A percentile compares a stretch with the other conserved stretches of the same genome.
Conservation (phyloP, 75 land plant genomes). For the Ceratopteris richardii region DNA sequence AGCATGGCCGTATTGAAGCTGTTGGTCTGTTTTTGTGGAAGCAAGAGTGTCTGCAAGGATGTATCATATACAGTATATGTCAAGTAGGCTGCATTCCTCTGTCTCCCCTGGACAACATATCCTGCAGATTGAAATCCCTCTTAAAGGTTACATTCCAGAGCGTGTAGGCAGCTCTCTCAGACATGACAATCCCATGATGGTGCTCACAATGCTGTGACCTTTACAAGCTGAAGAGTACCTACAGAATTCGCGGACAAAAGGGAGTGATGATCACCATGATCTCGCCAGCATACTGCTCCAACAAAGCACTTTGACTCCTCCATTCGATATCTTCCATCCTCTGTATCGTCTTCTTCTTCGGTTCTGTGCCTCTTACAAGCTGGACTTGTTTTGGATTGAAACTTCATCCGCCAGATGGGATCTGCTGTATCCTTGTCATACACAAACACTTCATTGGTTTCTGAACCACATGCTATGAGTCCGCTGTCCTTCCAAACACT, state of each 20-base stretch:
- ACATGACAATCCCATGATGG: too few relatives aligned
- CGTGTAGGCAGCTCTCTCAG: too few relatives aligned
- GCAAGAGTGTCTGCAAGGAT: too few relatives aligned
- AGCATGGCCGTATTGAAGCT: too few relatives aligned
- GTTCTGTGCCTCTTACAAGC: neutral
- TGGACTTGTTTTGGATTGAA: neutral
- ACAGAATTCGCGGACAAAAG: conserved; percentile 1
- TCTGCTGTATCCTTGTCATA: conserved; percentile 15
- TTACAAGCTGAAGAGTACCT: conserved; percentile 6
- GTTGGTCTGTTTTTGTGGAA: too few relatives aligned
- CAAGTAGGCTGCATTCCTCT: too few relatives aligned
- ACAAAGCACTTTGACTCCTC: neutral
- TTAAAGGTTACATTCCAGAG: too few relatives aligned
- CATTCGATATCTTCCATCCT: neutral
- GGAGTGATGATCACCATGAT: neutral
- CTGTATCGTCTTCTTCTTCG: neutral
- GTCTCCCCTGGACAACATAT: too few relatives aligned
- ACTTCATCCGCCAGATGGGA: conserved; percentile 3
- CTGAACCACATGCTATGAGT: conserved; percentile 39
- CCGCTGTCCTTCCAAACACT: conserved; percentile 13
- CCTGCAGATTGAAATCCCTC: too few relatives aligned
- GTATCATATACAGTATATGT: too few relatives aligned
- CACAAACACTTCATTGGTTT: conserved; percentile 38
- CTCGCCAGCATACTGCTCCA: conserved; percentile 4
- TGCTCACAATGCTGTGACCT: neutral